Percentiles rank a stretch among this genome's conserved stretches.
phyloP scores from a whole-genome alignment of 345 rosid genomes.

The Cochlearia excelsa region DNA sequence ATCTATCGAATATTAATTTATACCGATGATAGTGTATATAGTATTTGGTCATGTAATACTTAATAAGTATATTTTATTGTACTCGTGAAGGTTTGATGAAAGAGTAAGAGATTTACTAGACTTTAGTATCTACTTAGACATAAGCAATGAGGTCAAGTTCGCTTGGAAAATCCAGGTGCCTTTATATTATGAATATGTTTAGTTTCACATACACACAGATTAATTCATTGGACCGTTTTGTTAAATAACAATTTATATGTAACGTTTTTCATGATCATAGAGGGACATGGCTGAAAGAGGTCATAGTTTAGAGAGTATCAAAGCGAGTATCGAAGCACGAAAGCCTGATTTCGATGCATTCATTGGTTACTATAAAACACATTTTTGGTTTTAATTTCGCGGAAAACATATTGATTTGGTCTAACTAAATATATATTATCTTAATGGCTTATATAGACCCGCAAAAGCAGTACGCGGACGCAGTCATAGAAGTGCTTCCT shows the following conservation, averaged over 20 bases:
- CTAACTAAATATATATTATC: too few species aligned
- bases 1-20: too few species aligned
- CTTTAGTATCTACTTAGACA: constrained; percentile 96
- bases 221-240: not conserved
- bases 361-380: constrained; percentile 52
- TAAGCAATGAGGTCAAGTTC: constrained; percentile 94
- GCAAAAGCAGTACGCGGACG: constrained; percentile 92
- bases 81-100: constrained; percentile 62
- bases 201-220: too few species aligned
- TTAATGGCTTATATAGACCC: constrained; percentile 55
- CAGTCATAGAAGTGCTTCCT: constrained; percentile 90
- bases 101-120: constrained; percentile 83
- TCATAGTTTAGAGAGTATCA: constrained; percentile 97
- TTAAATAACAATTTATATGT: not conserved
- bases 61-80: too few species aligned
- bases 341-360: constrained; percentile 94
- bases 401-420: not conserved
- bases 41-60: too few species aligned
- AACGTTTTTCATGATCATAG: constrained; percentile 40
- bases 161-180: constrained; percentile 82
- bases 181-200: not conserved
- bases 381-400: not conserved
- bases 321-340: constrained; percentile 93
- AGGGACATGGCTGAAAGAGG: constrained; percentile 99
- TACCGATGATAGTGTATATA: too few species aligned